Evolutionary conservation across 148 eudicot species (phyloP), one percentile per base, ranked within the genome.

Genomic region (Spergularia bocconei): DNA sequence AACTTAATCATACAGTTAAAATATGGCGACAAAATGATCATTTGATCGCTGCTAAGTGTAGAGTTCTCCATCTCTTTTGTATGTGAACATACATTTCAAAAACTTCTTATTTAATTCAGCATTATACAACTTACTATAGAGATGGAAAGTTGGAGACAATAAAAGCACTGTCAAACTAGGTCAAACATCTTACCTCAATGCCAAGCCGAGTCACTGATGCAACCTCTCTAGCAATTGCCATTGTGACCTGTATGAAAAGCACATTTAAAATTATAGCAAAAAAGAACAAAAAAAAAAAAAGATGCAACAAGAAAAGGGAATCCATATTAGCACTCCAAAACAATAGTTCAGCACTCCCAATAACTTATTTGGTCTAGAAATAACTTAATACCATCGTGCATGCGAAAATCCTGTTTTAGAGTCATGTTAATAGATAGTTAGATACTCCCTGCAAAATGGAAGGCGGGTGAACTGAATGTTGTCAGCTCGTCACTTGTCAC

Each of bases 181-280:
- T 36, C 21, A 17, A 63, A 70, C 16, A 69, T 53, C 63, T 77
- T 84, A 89, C 99, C 96, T 92, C 99, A 67, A 95, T 86, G 70
- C 99, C 99, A 78, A 92, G 97, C 44, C 91, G 88, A 83, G 97
- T 90, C 73, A 95, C 97, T 73, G 88, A 61, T 58, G 97, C 97
- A 83, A 95, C 99, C 87, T 95, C 99, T 86, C 90, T 87, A 47
- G 97, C 97, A 80, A 95, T 95, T 67, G 93, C 86, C 96, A 95
- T 92, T 6, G 97, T 92, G 29, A 95, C 92, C 97, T 94, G 78
- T 13, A 80, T 64, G 57, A 38, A 75, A 23, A 56, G 48, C 54
- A 64, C 72, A 65, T 1, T 29, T 29, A 29, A 29, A 29, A 0
- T 1, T 29, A 29, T 39, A 47, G 36, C 20, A 50, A 11, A 71